Conservation (phyloP, 192 early-diverging fungal genomes). For the Backusella parvicylindrica region DNA sequence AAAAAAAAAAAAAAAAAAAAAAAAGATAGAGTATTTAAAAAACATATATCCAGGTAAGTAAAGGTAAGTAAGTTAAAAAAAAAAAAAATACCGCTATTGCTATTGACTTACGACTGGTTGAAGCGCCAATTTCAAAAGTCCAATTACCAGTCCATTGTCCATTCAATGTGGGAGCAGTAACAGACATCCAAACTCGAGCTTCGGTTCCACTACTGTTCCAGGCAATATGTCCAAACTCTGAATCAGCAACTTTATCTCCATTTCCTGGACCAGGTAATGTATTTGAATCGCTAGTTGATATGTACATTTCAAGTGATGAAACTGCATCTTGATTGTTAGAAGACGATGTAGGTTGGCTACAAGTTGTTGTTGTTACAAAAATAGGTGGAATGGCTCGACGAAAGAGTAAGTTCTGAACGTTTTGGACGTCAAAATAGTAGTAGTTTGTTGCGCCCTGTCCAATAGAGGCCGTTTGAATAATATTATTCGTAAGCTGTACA, state of each 20-base stretch:
- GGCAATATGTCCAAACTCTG: slow-evolving; percentile 5
- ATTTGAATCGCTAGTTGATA: slow-evolving; percentile 17
- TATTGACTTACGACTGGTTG: slow-evolving; percentile 21
- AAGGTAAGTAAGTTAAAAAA: no score
- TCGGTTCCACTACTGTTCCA: slow-evolving; percentile 6
- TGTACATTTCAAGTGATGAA: slow-evolving; percentile 24
- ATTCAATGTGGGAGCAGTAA: slow-evolving; percentile 15
- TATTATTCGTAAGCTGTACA: slow-evolving; percentile 11
- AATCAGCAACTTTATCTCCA: slow-evolving; percentile 6
- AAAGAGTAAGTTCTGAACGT: background rate
- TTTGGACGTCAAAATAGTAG: slow-evolving; percentile 15
- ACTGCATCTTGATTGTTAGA: slow-evolving; percentile 5
- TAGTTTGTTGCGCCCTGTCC: background rate
- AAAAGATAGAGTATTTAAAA: background rate
- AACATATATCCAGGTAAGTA: no score
- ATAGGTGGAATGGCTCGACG: slow-evolving; percentile 2
- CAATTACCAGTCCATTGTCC: slow-evolving; percentile 27
- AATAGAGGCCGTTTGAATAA: background rate
- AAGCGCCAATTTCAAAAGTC: slow-evolving; percentile 33
- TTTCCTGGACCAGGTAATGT: slow-evolving; percentile 25
- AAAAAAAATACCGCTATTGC: no score
- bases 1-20: background rate
- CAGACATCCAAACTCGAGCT: slow-evolving; percentile 26
- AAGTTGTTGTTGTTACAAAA: slow-evolving; percentile 28
- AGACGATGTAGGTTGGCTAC: slow-evolving; percentile 25